Evolutionary conservation across 1,284 basidiomycete species (phyloP), one percentile per base, ranked within the genome.

Genomic region (Trichosporon inkin): DNA sequence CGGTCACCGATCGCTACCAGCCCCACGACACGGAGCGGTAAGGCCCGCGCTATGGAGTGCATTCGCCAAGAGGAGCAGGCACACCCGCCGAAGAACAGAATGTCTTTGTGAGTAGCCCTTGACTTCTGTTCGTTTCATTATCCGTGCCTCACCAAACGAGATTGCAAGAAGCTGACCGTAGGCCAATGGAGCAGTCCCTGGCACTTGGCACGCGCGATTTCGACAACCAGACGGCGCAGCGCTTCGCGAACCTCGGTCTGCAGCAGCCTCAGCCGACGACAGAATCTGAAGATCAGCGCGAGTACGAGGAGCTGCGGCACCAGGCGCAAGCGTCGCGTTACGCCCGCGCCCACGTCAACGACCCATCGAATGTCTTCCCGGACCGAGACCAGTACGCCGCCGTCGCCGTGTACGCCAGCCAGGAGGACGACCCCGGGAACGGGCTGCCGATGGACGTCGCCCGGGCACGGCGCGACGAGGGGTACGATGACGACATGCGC

Each of bases 191-290:
- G 20, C 60, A 72, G 32, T 68, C 69, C 0, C 49, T 73, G 16
- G 65, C 65, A 0, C 66, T 77, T 2, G 68, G 66, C 17, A 60
- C 69, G 8, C 64, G 74, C 53, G 75, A 77, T 34, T 74, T 67
- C 51, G 68, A 71, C 55, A 71, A 72, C 56, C 63, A 65, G 38
- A 71, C 73, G 2, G 67, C 71, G 2, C 47, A 57, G 2, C 53
- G 62, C 4, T 57, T 76, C 14, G 65, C 68, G 2, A 24, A 19
- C 10, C 32, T 59, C 10, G 49, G 39, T 36, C 36, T 60, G 14
- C 36, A 17, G 37, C 17, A 6, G 14, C 8, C 2, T 34, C 35
- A 19, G 35, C 20, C 4, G 38, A 40, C 32, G 14, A 20, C 38
- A 37, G 52, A 22, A 8, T 10, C 13, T 3, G 22, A 22, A 3